phyloP scores from a whole-genome alignment of 805 yeast species.

The Candida palmyrensis region DNA sequence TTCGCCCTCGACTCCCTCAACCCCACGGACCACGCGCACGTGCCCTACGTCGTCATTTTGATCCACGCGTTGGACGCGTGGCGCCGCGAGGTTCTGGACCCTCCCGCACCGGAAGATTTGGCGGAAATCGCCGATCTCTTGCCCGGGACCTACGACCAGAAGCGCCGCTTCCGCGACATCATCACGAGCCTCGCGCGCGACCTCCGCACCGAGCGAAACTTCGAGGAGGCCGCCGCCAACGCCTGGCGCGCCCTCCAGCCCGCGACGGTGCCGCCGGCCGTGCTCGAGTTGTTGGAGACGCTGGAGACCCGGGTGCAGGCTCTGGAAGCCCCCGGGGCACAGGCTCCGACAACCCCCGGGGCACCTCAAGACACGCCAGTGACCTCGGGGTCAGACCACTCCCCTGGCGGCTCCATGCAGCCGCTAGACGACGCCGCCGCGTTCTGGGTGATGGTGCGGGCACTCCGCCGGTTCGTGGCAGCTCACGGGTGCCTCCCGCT shows the following conservation, averaged over 20 bases:
- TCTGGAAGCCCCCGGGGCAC: too few relatives aligned
- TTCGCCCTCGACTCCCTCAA: slow-evolving; percentile 44
- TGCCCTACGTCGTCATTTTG: slow-evolving; percentile 66
- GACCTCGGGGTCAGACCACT: too few relatives aligned
- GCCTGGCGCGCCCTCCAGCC: slow-evolving; percentile 32
- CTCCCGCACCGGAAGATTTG: too few relatives aligned
- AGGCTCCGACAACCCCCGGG: too few relatives aligned
- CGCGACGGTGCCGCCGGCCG: slow-evolving; percentile 28
- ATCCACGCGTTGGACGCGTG: slow-evolving; percentile 48
- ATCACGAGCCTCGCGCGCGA: slow-evolving; percentile 37
- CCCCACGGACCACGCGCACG: slow-evolving; percentile 48
- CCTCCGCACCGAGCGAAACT: slow-evolving; percentile 47
- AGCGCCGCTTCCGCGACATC: slow-evolving; percentile 31
- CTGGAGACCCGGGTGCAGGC: too few relatives aligned
- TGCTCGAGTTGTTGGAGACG: slow-evolving; percentile 17
- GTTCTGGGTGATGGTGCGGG: slow-evolving; percentile 62
- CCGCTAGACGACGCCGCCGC: slow-evolving; percentile 5
- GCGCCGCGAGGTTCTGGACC: slow-evolving; percentile 23
- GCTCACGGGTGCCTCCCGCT: slow-evolving; percentile 52
- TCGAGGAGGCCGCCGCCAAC: slow-evolving; percentile 32
- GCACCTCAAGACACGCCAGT: too few relatives aligned
- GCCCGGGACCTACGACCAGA: slow-evolving; percentile 37
- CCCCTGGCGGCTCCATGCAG: too few relatives aligned
- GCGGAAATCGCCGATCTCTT: slow-evolving; percentile 12
- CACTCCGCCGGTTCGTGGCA: slow-evolving; percentile 43